Percentiles rank a stretch among this genome's conserved stretches.
Evolutionary conservation across 2,329 filamentous ascomycete genomes (phyloP).

Genomic region (Teratosphaeria nubilosa): DNA sequence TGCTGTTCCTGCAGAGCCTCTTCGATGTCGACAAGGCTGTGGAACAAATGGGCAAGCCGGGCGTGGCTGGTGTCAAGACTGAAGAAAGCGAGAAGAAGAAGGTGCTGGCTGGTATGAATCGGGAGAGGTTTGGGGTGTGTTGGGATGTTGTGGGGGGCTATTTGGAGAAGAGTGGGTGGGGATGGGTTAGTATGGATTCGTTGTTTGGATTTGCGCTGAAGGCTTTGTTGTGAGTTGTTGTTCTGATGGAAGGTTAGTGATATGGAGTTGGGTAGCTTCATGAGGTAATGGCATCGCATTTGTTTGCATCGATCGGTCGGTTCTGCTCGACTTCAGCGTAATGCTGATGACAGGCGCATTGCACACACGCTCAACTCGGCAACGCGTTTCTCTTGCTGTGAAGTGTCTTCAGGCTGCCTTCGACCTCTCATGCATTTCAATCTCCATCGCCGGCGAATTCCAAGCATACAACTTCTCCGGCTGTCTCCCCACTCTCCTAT

Average conservation of each 20-base stretch:
- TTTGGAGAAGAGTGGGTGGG: constrained; percentile 29
- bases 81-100: constrained; percentile 50
- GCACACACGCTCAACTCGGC: no score
- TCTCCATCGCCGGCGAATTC: neutral
- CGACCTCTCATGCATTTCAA: neutral
- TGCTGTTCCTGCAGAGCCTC: constrained; percentile 73
- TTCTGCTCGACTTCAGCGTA: no score
- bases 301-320: neutral
- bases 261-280: neutral
- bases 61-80: constrained; percentile 18
- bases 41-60: constrained; percentile 25
- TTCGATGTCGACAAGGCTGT: constrained; percentile 85
- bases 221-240: constrained; percentile 1
- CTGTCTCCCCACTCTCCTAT: neutral
- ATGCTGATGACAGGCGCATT: no score
- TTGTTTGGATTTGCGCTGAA: constrained; percentile 36
- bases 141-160: constrained; percentile 60
- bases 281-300: neutral
- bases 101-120: constrained; percentile 73
- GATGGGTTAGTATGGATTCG: constrained; percentile 39
- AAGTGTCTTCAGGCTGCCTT: neutral
- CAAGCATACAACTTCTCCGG: neutral
- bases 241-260: neutral
- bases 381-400: no score
- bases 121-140: constrained; percentile 64